Percentiles rank a stretch among this genome's conserved stretches.
Evolutionary conservation across 2,329 filamentous ascomycete genomes (phyloP).

Genomic region (Cadophora luteo-olivacea): DNA sequence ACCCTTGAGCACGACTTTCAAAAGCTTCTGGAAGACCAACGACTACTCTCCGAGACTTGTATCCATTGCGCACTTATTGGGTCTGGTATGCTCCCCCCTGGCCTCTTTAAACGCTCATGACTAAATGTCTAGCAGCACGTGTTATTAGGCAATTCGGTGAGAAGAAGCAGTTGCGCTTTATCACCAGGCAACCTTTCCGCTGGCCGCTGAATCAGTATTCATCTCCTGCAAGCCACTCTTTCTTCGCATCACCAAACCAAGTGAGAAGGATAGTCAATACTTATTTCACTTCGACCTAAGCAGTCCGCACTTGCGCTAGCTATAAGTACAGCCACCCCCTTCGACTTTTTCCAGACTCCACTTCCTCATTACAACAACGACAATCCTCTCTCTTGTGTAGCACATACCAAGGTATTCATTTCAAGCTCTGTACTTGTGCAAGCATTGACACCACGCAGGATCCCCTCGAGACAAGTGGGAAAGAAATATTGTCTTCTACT

Average conservation of each 20-base stretch:
- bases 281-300: not conserved
- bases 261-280: not conserved
- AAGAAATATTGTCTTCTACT: not conserved
- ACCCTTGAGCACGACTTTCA: not conserved
- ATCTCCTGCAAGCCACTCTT: not conserved
- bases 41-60: not conserved
- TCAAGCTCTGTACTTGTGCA: not conserved
- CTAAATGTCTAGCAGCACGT: not conserved
- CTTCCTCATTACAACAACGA: not conserved
- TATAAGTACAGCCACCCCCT: not conserved
- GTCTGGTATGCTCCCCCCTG: not conserved
- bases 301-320: not conserved
- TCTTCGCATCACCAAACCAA: not conserved
- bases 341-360: not conserved
- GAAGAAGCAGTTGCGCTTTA: not conserved
- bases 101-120: not conserved
- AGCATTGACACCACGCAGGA: not conserved
- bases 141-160: not conserved
- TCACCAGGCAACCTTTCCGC: not conserved
- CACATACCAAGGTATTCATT: not conserved
- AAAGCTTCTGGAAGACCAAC: not conserved
- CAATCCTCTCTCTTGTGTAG: not conserved
- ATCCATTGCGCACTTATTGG: not conserved
- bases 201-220: not conserved
- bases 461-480: not conserved